phyloP scores from a whole-genome alignment of 495 filamentous ascomycete genomes.

The Pseudevernia furfuracea region DNA sequence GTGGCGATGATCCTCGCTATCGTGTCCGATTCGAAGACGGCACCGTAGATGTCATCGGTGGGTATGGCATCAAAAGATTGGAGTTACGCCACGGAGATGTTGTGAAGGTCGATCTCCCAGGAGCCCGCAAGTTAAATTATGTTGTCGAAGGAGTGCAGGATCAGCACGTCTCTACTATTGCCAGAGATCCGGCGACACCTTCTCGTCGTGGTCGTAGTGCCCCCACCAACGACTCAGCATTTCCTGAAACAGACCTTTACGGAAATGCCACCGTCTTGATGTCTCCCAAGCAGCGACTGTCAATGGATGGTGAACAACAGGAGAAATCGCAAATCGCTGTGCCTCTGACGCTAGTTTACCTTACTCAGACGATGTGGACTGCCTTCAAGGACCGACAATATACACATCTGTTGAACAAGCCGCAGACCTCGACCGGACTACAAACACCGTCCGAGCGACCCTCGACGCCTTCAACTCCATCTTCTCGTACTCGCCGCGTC shows the following conservation, averaged over 20 bases:
- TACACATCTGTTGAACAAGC: conserved; percentile 26
- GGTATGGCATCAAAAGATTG: conserved; percentile 35
- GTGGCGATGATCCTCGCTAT: conserved; percentile 37
- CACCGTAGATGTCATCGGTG: conserved; percentile 32
- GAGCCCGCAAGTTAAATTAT: conserved; percentile 41
- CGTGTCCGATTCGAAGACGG: conserved; percentile 45
- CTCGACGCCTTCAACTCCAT: conserved; percentile 39
- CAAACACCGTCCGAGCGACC: conserved; percentile 39
- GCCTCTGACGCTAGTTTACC: conserved; percentile 41
- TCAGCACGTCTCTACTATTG: conserved; percentile 21
- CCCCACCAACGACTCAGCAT: conserved; percentile 29
- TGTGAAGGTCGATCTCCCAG: conserved; percentile 45
- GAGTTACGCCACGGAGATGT: conserved; percentile 43
- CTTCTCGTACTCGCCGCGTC: conserved; percentile 36
- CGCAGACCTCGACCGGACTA: conserved; percentile 26
- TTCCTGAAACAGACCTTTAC: conserved; percentile 41
- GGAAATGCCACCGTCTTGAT: conserved; percentile 40
- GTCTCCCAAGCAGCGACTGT: conserved; percentile 42
- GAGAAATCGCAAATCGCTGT: conserved; percentile 33
- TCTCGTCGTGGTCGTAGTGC: conserved; percentile 18
- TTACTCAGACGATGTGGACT: conserved; percentile 46
- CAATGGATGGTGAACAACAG: conserved; percentile 29
- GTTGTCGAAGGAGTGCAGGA: conserved; percentile 40
- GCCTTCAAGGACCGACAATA: conserved; percentile 41
- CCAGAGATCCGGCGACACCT: conserved; percentile 16